These are phyloP conservation scores for Kalanchoe fedtschenkoi DNA, from an alignment of 164 flowering plant species.

Conservation along the genomic window DNA sequence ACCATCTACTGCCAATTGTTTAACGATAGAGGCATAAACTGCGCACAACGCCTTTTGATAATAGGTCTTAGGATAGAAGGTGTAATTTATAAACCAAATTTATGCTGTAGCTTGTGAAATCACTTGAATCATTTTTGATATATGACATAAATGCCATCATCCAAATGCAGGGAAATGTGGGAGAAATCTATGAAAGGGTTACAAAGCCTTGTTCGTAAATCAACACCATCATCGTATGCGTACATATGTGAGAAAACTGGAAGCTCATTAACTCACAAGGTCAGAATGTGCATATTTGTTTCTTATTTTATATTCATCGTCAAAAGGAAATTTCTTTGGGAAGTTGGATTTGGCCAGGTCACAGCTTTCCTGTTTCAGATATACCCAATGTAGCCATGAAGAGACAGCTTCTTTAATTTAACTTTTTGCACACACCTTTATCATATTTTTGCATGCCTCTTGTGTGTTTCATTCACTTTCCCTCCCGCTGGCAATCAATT, in stretches of 20 bases:
- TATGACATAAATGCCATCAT: not conserved
- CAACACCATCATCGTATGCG: constrained; percentile 80
- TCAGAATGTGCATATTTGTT: constrained; percentile 9
- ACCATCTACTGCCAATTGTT: too few relatives aligned
- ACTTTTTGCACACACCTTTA: too few relatives aligned
- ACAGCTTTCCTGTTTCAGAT: too few relatives aligned
- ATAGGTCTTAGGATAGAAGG: not conserved
- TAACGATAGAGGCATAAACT: too few relatives aligned
- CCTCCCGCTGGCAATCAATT: too few relatives aligned
- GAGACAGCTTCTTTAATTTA: too few relatives aligned
- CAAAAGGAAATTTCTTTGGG: too few relatives aligned
- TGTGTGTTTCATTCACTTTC: too few relatives aligned
- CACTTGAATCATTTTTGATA: not conserved
- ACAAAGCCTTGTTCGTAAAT: constrained; percentile 57
- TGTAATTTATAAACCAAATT: not conserved
- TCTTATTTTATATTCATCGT: not conserved
- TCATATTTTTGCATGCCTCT: too few relatives aligned
- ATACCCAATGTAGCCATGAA: too few relatives aligned
- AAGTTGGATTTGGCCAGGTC: too few relatives aligned
- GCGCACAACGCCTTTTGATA: not conserved
- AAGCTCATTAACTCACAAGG: constrained; percentile 59
- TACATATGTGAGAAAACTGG: constrained; percentile 90
- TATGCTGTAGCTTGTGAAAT: not conserved
- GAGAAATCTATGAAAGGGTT: constrained; percentile 95
- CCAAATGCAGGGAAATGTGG: constrained; percentile 79